Evolutionary conservation across 2,329 filamentous ascomycete species (phyloP).

Genomic region (Diaporthe sp.): DNA sequence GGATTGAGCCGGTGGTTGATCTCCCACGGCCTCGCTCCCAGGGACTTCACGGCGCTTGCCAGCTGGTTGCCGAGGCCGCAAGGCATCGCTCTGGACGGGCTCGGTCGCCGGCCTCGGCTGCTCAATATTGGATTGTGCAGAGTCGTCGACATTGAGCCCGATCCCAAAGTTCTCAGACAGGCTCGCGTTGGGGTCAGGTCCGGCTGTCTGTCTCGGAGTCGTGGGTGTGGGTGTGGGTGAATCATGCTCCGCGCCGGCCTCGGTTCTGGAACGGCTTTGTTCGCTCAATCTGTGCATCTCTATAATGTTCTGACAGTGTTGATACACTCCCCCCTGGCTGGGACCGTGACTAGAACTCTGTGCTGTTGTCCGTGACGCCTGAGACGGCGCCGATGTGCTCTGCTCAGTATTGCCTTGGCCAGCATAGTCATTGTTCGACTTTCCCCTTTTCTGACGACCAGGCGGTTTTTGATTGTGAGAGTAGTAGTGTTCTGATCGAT

Average conservation of each 20-base stretch:
- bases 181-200: background rate
- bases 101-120: too few relatives aligned
- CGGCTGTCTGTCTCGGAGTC: background rate
- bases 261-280: too few relatives aligned
- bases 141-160: background rate
- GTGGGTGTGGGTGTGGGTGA: background rate
- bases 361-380: background rate
- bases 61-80: background rate
- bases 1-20: background rate
- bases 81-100: background rate
- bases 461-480: background rate
- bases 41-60: background rate
- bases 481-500: background rate
- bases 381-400: background rate
- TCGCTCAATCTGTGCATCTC: background rate
- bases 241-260: background rate
- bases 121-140: background rate
- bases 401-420: background rate
- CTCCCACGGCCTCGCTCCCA: background rate
- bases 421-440: background rate
- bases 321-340: background rate
- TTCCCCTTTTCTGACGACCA: background rate
- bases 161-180: background rate
- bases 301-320: background rate
- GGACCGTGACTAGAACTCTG: background rate